Base-by-base conservation (phyloP, 768 basidiomycete species). In the Filobasidium floriforme region DNA sequence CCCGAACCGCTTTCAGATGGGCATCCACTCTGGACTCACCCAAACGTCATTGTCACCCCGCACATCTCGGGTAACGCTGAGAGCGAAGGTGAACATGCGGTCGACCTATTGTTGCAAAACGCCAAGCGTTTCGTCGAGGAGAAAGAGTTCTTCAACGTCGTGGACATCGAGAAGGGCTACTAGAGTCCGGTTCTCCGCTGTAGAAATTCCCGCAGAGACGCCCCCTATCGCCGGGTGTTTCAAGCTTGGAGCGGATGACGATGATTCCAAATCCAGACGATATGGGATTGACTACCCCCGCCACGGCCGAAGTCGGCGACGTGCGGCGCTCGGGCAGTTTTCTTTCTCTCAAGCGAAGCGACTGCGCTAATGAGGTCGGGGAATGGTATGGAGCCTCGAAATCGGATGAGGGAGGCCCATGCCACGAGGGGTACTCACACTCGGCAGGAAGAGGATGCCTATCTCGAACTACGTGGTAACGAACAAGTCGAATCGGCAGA, bases 1-100 rank as follows among this genome's bases (percentile, higher is more conserved):
- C 80, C 80, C 11, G 80, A 81, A 68, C 80, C 80, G 0, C 73
- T 81, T 7, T 74, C 79, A 0, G 61, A 70, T 15, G 49, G 66
- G 28, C 79, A 80, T 69, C 71, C 74, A 1, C 69, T 81, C 15
- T 80, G 67, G 68, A 69, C 76, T 11, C 78, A 79, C 37, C 74
- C 75, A 0, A 70, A 73, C 59, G 73, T 71, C 7, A 77, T 79
- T 46, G 70, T 81, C 64, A 81, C 80, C 0, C 79, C 79, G 0
- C 80, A 81, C 65, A 73, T 73, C 24, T 69, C 71, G 1, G 79
- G 78, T 5, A 70, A 73, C 29, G 73, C 76, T n/a, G 72, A 70
- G 24, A 67, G 68, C 18, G 79, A 80, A 63, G 68, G 72, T 24
- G 73, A 75, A 26, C 65, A 73, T 11, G 74, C 73, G 10, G 68